These are phyloP conservation scores for Huntiella bhutanensis DNA, from an alignment of 2,329 filamentous ascomycete genomes.

Conservation along the genomic window DNA sequence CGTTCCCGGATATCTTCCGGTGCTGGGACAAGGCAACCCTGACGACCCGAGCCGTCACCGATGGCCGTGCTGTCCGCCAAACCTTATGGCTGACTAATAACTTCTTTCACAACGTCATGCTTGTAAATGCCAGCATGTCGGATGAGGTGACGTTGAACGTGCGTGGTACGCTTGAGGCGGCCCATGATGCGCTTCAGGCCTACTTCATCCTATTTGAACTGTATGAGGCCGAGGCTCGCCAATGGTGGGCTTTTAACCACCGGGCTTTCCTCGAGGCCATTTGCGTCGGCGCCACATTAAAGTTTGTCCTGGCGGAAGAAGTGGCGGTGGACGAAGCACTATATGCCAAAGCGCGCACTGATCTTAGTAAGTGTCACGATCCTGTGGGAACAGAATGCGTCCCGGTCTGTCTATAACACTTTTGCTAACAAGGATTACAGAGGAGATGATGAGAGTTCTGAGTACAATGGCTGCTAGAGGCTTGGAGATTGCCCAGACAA, in stretches of 20 bases:
- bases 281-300: constrained; percentile 43
- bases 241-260: constrained; percentile 77
- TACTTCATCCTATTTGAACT: constrained; percentile 55
- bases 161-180: constrained; percentile 52
- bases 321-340: constrained; percentile 28
- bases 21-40: constrained; percentile 46
- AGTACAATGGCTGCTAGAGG: constrained; percentile 32
- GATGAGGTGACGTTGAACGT: constrained; percentile 45
- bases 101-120: constrained; percentile 67
- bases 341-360: constrained; percentile 37
- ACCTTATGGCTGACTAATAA: constrained; percentile 65
- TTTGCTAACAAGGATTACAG: not conserved
- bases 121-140: constrained; percentile 55
- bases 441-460: not conserved
- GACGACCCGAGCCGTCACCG: constrained; percentile 33
- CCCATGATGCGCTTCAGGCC: constrained; percentile 52
- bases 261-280: constrained; percentile 59
- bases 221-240: constrained; percentile 51
- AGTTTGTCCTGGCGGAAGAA: constrained; percentile 29
- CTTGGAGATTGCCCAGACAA: constrained; percentile 38
- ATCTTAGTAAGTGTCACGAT: constrained; percentile 35
- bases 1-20: constrained; percentile 51
- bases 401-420: too few species aligned
- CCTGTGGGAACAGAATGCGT: too few species aligned
- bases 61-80: constrained; percentile 51